phyloP scores from a whole-genome alignment of 768 basidiomycete genomes.

The Boletus patriciae region DNA sequence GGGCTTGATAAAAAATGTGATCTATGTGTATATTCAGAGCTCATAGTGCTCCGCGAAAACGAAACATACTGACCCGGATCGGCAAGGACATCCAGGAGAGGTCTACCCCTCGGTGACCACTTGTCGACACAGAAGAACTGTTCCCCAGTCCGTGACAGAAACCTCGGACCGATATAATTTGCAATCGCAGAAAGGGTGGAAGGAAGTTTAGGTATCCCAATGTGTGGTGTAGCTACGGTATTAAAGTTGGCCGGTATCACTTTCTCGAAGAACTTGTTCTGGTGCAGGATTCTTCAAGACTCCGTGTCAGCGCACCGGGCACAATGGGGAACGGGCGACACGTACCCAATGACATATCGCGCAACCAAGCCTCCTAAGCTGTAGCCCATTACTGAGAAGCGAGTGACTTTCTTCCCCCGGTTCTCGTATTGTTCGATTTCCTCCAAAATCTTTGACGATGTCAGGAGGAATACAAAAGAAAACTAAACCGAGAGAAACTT shows the following conservation, averaged over 20 bases:
- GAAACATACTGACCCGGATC: conserved; percentile 58
- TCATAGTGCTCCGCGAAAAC: background rate
- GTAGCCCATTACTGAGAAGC: conserved; percentile 78
- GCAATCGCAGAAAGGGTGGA: conserved; percentile 56
- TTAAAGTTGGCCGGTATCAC: conserved; percentile 78
- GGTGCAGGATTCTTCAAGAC: conserved; percentile 54
- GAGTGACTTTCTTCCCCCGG: conserved; percentile 57
- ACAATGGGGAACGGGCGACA: background rate
- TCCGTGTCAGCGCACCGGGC: conserved; percentile 5
- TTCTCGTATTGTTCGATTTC: conserved; percentile 53
- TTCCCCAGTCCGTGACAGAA: conserved; percentile 78
- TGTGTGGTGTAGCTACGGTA: conserved; percentile 80
- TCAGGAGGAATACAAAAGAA: conserved; percentile 2
- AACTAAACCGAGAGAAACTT: conserved; percentile 5
- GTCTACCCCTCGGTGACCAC: conserved; percentile 65
- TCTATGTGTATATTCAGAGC: conserved; percentile 41
- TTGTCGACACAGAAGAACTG: conserved; percentile 75
- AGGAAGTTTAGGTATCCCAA: conserved; percentile 68
- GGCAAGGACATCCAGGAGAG: conserved; percentile 74
- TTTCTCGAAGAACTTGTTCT: conserved; percentile 67
- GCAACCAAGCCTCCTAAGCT: conserved; percentile 79
- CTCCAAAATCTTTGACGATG: conserved; percentile 48
- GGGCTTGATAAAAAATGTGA: conserved; percentile 71
- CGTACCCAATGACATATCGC: conserved; percentile 73
- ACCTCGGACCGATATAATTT: conserved; percentile 58